Base-by-base conservation (phyloP, 2,329 filamentous ascomycete species). In the Pseudogymnoascus sp. region DNA sequence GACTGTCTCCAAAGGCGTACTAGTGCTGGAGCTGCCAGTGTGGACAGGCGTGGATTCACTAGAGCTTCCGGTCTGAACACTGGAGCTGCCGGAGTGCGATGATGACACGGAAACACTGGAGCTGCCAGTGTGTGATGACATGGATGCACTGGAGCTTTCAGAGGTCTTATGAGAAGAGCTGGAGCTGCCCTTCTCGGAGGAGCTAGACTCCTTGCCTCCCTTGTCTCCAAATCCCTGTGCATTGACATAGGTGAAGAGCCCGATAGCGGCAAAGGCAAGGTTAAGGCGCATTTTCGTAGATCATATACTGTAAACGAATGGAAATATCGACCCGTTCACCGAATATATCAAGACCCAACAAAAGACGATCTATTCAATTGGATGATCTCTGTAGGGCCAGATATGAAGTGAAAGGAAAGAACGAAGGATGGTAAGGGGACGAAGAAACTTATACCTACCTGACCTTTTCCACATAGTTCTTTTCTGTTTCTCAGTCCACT, bases 261-360 rank as follows among this genome's bases (percentile, higher is more conserved):
- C 49, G 9, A 55, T 55, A 7, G 49, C 49, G 28, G 16, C 49
- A 8, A 55, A 33, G 49, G 49, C 49, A 16, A 55, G 28, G 25
- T 55, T 33, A 55, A 55, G 25, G 28, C 49, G 49, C 49, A 55
- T 55, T 55, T 55, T 55, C 49, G 49, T 55, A 55, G 49, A 55
- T 55, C 49, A 55, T 55, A 33, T 6, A 55, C 9, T 19, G 49
- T 52, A 52, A 55, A 55, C 25, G 28, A 55, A 55, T 55, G 49
- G 45, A 55, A 55, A 55, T 33, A 55, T 55, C 19, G 49, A 55
- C 28, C n/a, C 49, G 49, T 55, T 55, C 49, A 33, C 25, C 28
- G 25, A 55, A 55, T 55, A 55, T 55, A 33, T 55, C 9, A 33
- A 55, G 49, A 55, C 28, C 25, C 49, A 33, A 55, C 49, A 55